A percentile compares a stretch with the other conserved stretches of the same genome.
Conservation (phyloP, 1,139 yeast genomes). For the Kodamaea plutei region DNA sequence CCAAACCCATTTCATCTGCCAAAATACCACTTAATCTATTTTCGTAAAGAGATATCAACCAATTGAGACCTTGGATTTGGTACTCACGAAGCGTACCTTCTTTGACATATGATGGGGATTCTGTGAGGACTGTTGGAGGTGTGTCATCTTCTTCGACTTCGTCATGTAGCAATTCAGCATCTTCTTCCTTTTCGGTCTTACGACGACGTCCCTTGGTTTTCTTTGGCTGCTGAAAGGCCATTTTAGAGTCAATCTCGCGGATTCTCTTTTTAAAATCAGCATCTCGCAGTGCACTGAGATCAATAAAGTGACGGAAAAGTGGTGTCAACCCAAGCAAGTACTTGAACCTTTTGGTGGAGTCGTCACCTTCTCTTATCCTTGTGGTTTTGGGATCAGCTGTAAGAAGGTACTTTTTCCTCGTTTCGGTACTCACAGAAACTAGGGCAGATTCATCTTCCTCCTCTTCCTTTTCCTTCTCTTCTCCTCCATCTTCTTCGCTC, state of each 20-base stretch:
- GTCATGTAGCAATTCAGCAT: slow-evolving; percentile 76
- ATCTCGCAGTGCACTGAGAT: slow-evolving; percentile 73
- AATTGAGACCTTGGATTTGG: slow-evolving; percentile 51
- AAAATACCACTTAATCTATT: slow-evolving; percentile 43
- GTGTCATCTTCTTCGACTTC: slow-evolving; percentile 57
- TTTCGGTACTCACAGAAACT: slow-evolving; percentile 14
- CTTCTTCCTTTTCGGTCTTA: slow-evolving; percentile 88
- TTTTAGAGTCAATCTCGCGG: slow-evolving; percentile 48
- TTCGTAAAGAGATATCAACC: slow-evolving; percentile 44
- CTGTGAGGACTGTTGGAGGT: slow-evolving; percentile 63
- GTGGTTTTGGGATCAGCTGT: slow-evolving; percentile 52
- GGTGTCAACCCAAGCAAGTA: slow-evolving; percentile 81
- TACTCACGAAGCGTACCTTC: slow-evolving; percentile 75
- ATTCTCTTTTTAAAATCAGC: slow-evolving; percentile 56
- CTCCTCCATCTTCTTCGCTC: too few relatives aligned
- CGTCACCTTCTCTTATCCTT: slow-evolving; percentile 54
- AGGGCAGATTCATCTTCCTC: slow-evolving; percentile 3
- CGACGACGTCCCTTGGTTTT: slow-evolving; percentile 33
- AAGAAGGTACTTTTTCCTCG: slow-evolving; percentile 47
- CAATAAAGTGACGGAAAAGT: slow-evolving; percentile 83
- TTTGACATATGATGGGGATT: slow-evolving; percentile 66
- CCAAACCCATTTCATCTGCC: slow-evolving; percentile 51
- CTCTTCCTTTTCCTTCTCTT: slow-evolving; percentile 2
- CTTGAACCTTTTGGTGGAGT: slow-evolving; percentile 74
- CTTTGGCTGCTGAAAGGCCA: slow-evolving; percentile 14